A percentile compares a stretch with the other conserved stretches of the same genome.
Evolutionary conservation across 2,329 filamentous ascomycete species (phyloP).

Genomic region (Akanthomyces muscarius): DNA sequence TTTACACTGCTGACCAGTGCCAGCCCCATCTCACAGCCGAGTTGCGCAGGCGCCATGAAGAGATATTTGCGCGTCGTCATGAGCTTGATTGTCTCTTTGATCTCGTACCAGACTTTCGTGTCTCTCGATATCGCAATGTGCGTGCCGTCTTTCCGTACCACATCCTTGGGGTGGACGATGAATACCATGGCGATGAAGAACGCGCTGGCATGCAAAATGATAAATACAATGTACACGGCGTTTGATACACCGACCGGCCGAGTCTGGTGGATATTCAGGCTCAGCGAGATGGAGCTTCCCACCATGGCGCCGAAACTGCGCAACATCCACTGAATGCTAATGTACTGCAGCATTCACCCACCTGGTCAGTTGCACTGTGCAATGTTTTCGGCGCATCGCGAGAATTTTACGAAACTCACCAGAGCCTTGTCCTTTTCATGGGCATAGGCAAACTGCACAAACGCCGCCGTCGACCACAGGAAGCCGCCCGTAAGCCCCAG

Average conservation of each 20-base stretch:
- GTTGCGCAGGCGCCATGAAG: slow-evolving; percentile 10
- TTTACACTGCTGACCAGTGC: slow-evolving; percentile 12
- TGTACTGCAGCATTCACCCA: background rate
- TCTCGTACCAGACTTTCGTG: background rate
- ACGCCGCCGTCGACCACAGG: slow-evolving; percentile 20
- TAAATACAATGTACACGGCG: slow-evolving; percentile 19
- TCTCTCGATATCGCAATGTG: background rate
- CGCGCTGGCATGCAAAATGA: slow-evolving; percentile 11
- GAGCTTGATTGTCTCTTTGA: slow-evolving; percentile 12
- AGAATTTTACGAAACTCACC: background rate
- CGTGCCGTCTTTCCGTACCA: slow-evolving; percentile 2
- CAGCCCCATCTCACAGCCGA: slow-evolving; percentile 14
- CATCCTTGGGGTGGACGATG: slow-evolving; percentile 11
- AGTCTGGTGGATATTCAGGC: slow-evolving; percentile 14
- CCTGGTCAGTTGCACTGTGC: background rate
- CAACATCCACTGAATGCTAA: slow-evolving; percentile 17
- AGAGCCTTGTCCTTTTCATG: slow-evolving; percentile 17
- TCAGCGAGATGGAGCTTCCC: slow-evolving; percentile 16
- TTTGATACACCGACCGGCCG: slow-evolving; percentile 9
- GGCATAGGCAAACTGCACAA: slow-evolving; percentile 17
- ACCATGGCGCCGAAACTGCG: slow-evolving; percentile 15
- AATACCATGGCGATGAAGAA: slow-evolving; percentile 9
- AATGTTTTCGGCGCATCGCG: background rate
- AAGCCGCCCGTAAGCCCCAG: slow-evolving; percentile 20
- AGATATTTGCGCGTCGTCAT: slow-evolving; percentile 12